Base-by-base conservation (phyloP, 371 early-diverging fungal genomes). In the Syncephalastrum sp. region DNA sequence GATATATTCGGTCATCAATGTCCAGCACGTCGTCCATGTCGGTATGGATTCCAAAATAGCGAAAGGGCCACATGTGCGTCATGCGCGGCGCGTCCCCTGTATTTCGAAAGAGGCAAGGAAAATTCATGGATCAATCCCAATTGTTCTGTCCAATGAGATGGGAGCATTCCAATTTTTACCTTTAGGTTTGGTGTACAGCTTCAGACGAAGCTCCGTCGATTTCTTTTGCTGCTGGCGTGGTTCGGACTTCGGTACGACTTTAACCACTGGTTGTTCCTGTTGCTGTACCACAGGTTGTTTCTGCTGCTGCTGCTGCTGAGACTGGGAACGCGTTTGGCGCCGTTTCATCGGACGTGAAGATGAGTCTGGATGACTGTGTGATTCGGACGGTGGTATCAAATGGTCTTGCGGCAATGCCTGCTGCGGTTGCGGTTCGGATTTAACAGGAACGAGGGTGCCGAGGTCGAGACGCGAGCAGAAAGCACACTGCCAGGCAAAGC, bases 401-500 rank as follows among this genome's bases (percentile, higher is more conserved):
- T 23, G 50, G 42, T 38, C 29, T 19, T 23, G 42, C 23, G 47
- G 33, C 43, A 47, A 41, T 42, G 23, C 42, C 24, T 23, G 42
- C 24, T 15, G 53, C 16, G 27, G 59, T 44, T 21, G 8, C 46
- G 24, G 24, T 10, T 8, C 38, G 19, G 47, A 25, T 24, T 23
- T 43, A 43, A 25, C 38, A 29, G 21, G 45, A 42, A 3, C 16
- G 14, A 21, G 16, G 53, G 44, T 21, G 19, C 47, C 25, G 56
- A 56, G 56, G n/a, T 16, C 42, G 47, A 21, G 50, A 25, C 69
- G 55, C 33, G 87, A 72, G 50, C 92, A 91, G 4, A 81, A 73
- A 3, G 88, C 88, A 46, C 92, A 91, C 65, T 89, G 88, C 85
- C 91, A 91, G 19, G 84, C 91, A 58, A 89, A 91, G 0, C 91